Conservation (phyloP, 2,329 filamentous ascomycete genomes). For the Ascocoryne sarcoides region DNA sequence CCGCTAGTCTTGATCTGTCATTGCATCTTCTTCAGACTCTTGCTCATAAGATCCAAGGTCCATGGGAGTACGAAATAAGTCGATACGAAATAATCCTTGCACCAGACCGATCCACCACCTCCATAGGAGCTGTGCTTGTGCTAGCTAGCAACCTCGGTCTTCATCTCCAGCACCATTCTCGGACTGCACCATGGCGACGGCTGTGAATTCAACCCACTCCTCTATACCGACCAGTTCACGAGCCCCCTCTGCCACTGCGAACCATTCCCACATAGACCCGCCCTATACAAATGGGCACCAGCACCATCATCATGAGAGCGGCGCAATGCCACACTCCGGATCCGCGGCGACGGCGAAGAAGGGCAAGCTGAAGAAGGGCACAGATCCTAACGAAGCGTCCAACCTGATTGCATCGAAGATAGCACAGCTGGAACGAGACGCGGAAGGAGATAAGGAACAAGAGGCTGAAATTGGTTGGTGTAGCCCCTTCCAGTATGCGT, state of each 20-base stretch:
- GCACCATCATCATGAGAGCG: conserved; percentile 34
- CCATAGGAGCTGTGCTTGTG: conserved; percentile 16
- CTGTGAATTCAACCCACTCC: conserved; percentile 30
- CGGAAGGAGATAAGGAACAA: conserved; percentile 88
- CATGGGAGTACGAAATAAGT: conserved; percentile 7
- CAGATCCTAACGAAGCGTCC: conserved; percentile 81
- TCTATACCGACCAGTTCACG: conserved; percentile 28
- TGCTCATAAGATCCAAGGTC: too few relatives aligned
- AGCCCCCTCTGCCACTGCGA: conserved; percentile 22
- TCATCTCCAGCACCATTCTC: conserved; percentile 3
- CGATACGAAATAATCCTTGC: conserved; percentile 7
- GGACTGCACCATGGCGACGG: conserved; percentile 26
- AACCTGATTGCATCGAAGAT: conserved; percentile 90
- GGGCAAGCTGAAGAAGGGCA: conserved; percentile 72
- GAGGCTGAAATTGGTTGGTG: conserved; percentile 86
- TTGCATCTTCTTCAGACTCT: too few relatives aligned
- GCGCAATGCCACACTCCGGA: conserved; percentile 36
- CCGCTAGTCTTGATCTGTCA: too few relatives aligned
- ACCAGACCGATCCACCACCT: conserved; percentile 7
- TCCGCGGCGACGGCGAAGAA: conserved; percentile 57
- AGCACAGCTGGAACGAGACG: conserved; percentile 88
- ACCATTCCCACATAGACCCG: conserved; percentile 22
- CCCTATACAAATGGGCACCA: conserved; percentile 27
- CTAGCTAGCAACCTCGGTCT: conserved; percentile 13
- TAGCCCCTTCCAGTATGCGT: conserved; percentile 14